Evolutionary conservation across 2,329 filamentous ascomycete species (phyloP).

Genomic region (Aureobasidium sp.): DNA sequence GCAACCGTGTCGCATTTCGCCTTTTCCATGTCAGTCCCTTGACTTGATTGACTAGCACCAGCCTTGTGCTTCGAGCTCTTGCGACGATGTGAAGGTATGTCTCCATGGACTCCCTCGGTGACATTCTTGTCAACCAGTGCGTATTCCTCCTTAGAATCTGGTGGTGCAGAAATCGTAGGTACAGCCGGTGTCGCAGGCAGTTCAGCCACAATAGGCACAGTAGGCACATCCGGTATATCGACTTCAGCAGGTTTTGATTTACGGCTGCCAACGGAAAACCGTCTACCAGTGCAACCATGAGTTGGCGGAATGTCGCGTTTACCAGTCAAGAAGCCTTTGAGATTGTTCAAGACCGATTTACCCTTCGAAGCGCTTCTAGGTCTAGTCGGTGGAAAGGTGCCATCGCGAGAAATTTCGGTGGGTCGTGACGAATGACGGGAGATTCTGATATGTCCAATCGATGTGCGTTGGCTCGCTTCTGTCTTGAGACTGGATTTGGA

Average conservation of each 20-base stretch:
- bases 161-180: neutral
- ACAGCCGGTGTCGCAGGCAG: neutral
- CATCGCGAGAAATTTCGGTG: neutral
- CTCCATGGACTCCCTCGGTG: neutral
- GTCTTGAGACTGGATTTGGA: neutral
- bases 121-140: neutral
- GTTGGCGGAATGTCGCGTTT: conserved; percentile 20
- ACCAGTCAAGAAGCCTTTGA: conserved; percentile 25
- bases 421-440: neutral
- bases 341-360: conserved; percentile 24
- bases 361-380: conserved; percentile 25
- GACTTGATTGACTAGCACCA: neutral
- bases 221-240: neutral
- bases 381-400: neutral
- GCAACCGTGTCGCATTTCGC: neutral
- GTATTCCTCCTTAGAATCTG: neutral
- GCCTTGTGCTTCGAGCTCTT: neutral
- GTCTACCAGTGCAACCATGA: conserved; percentile 9
- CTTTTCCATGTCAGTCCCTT: neutral
- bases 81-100: neutral
- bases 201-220: neutral
- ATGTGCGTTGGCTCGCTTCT: neutral
- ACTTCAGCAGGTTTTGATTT: neutral
- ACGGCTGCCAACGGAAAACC: neutral
- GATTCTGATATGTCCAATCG: neutral